A percentile compares a stretch with the other conserved stretches of the same genome.
Conservation (phyloP, 1,139 yeast species). For the Ogataea hybrid region DNA sequence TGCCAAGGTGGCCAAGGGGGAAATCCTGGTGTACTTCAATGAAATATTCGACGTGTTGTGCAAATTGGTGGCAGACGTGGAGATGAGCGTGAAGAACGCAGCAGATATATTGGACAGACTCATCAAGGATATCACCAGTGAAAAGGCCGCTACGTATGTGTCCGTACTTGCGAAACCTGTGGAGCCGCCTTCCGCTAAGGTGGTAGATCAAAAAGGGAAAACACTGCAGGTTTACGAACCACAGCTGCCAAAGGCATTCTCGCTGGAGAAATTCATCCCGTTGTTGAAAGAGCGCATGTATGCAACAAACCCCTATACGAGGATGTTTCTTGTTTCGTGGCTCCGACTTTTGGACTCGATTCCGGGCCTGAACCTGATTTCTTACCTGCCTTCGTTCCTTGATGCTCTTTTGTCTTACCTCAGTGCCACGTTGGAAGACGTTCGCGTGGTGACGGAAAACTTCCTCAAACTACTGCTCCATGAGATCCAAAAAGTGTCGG, state of each 20-base stretch:
- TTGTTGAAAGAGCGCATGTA: slow-evolving; percentile 86
- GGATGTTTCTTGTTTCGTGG: slow-evolving; percentile 93
- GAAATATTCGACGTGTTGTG: slow-evolving; percentile 94
- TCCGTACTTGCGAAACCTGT: slow-evolving; percentile 57
- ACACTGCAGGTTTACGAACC: slow-evolving; percentile 61
- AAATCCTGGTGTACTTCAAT: slow-evolving; percentile 83
- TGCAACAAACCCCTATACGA: slow-evolving; percentile 88
- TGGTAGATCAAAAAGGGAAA: slow-evolving; percentile 54
- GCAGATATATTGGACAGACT: slow-evolving; percentile 91
- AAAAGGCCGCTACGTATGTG: slow-evolving; percentile 87
- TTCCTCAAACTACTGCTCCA: slow-evolving; percentile 72
- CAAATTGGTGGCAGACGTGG: slow-evolving; percentile 87
- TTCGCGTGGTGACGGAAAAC: slow-evolving; percentile 80
- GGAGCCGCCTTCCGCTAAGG: slow-evolving; percentile 42
- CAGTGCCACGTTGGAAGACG: slow-evolving; percentile 84
- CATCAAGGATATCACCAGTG: slow-evolving; percentile 93
- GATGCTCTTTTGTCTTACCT: slow-evolving; percentile 82
- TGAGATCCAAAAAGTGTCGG: slow-evolving; percentile 74
- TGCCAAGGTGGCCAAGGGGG: slow-evolving; percentile 96
- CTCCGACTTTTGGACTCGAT: slow-evolving; percentile 84
- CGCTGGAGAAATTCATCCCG: slow-evolving; percentile 86
- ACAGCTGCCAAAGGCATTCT: slow-evolving; percentile 74
- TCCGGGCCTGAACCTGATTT: slow-evolving; percentile 84
- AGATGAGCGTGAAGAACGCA: slow-evolving; percentile 90
- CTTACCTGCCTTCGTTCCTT: slow-evolving; percentile 84